Conservation (phyloP, 2,329 filamentous ascomycete species). For the Pseudohalonectria lignicola region DNA sequence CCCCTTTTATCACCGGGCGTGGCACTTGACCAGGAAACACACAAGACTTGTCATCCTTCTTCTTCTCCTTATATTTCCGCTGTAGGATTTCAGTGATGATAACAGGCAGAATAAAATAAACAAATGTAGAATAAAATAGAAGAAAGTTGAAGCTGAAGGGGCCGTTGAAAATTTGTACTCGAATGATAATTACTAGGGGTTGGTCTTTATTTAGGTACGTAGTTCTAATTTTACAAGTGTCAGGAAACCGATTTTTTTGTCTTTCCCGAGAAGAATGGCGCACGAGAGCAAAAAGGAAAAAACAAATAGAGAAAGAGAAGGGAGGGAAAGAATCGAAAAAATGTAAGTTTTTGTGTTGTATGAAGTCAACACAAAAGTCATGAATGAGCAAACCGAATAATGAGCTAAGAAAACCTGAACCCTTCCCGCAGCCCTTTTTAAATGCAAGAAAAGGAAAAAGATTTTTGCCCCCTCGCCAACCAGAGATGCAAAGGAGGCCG, state of each 20-base stretch:
- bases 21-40: too few species aligned
- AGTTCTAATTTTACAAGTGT: background rate
- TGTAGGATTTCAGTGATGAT: too few species aligned
- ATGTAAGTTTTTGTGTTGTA: too few species aligned
- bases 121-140: background rate
- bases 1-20: too few species aligned
- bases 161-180: background rate
- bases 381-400: background rate
- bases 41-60: too few species aligned
- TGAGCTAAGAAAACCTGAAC: too few species aligned
- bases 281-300: background rate
- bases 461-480: too few species aligned
- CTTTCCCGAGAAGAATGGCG: constrained; percentile 1
- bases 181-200: background rate
- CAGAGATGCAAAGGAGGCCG: too few species aligned
- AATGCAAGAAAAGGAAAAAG: too few species aligned
- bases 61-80: background rate
- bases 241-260: background rate
- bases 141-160: background rate
- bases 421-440: too few species aligned
- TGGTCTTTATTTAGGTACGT: background rate
- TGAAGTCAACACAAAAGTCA: too few species aligned
- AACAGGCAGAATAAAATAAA: background rate
- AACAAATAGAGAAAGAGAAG: background rate
- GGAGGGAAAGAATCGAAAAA: background rate